phyloP scores from a whole-genome alignment of 2,329 filamentous ascomycete genomes.

The Cryphonectria carpinicola region DNA sequence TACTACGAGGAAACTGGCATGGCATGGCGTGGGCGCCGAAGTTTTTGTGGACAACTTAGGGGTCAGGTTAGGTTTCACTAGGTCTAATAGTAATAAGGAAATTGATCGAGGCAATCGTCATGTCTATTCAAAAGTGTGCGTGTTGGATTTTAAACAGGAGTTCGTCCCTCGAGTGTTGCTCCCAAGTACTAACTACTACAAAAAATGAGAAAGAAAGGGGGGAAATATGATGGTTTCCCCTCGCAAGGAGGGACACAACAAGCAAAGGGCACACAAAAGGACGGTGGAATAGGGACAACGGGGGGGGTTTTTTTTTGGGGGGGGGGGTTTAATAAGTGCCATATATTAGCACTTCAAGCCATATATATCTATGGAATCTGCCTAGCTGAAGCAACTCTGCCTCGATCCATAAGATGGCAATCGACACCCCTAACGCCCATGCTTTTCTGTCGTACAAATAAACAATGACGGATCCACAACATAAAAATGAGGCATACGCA shows the following conservation, averaged over 20 bases:
- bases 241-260: background rate
- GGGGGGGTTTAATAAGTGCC: background rate
- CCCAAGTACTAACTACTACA: background rate
- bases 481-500: background rate
- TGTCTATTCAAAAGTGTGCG: background rate
- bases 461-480: background rate
- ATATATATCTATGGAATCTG: constrained; percentile 2
- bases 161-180: background rate
- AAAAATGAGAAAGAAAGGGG: too few relatives aligned
- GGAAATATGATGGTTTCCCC: background rate
- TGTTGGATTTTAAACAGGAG: background rate
- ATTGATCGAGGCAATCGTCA: constrained; percentile 16
- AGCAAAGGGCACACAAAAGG: background rate
- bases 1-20: constrained; percentile 10
- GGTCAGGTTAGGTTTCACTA: constrained; percentile 19
- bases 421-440: constrained; percentile 21
- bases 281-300: background rate
- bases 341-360: background rate
- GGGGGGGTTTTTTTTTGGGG: too few relatives aligned
- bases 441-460: constrained; percentile 18
- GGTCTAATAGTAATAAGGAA: constrained; percentile 27
- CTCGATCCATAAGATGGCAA: background rate
- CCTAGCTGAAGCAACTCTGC: background rate
- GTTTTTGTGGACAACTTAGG: background rate
- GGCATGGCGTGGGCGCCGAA: constrained; percentile 6